A percentile compares a stretch with the other conserved stretches of the same genome.
phyloP scores from a whole-genome alignment of 257 asterid species.

The Plantago major region DNA sequence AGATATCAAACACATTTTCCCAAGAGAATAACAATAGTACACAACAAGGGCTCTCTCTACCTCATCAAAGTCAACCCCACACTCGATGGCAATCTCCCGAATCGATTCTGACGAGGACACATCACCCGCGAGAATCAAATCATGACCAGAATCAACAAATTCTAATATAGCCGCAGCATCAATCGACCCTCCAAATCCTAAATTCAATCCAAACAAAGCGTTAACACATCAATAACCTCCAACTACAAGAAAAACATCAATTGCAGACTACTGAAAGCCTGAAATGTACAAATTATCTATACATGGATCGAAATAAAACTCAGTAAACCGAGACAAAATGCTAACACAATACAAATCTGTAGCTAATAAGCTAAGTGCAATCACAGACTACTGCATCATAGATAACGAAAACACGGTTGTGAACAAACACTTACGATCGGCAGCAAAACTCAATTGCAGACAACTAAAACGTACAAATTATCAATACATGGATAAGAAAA shows the following conservation, averaged over 20 bases:
- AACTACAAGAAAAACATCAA: too few species aligned
- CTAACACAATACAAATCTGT: neutral
- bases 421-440: too few species aligned
- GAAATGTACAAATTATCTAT: neutral
- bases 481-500: neutral
- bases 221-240: too few species aligned
- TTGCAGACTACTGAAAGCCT: too few species aligned
- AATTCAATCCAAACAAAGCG: conserved; percentile 10
- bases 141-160: conserved; percentile 80
- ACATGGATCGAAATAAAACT: neutral
- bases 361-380: too few species aligned
- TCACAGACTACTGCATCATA: too few species aligned
- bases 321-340: neutral
- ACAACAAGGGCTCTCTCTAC: conserved; percentile 20
- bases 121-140: conserved; percentile 75
- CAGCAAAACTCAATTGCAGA: too few species aligned
- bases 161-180: conserved; percentile 50
- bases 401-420: too few species aligned
- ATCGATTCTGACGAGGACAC: conserved; percentile 63
- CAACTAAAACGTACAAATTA: neutral
- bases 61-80: conserved; percentile 93
- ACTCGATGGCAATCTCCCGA: conserved; percentile 69
- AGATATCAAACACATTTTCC: neutral
- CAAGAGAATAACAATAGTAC: neutral
- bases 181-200: conserved; percentile 78